Evolutionary conservation across 2,329 filamentous ascomycete genomes (phyloP).

Genomic region (Mycosphaerella sp.): DNA sequence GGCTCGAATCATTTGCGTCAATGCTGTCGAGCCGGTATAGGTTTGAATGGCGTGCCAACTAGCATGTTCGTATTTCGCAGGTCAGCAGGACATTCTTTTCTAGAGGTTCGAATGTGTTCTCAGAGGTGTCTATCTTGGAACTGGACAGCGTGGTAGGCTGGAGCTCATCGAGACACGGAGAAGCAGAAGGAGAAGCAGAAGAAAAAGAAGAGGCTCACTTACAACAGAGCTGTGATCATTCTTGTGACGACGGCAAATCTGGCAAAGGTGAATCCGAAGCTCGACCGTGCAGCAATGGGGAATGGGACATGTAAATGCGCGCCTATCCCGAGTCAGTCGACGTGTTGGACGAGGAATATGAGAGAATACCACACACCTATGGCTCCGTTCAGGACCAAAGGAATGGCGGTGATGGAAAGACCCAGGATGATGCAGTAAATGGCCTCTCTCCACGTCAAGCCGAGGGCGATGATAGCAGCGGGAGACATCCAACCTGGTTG

Average conservation of each 20-base stretch:
- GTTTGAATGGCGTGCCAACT: slow-evolving; percentile 60
- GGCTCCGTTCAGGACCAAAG: slow-evolving; percentile 36
- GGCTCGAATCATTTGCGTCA: slow-evolving; percentile 48
- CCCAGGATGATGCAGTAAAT: slow-evolving; percentile 34
- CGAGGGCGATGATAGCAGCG: slow-evolving; percentile 43
- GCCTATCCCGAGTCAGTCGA: neutral
- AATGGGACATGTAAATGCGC: slow-evolving; percentile 50
- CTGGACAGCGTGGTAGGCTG: too few species aligned
- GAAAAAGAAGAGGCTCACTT: too few species aligned
- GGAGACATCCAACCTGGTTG: slow-evolving; percentile 37
- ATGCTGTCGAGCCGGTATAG: slow-evolving; percentile 54
- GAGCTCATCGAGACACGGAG: too few species aligned
- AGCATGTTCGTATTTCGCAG: too few species aligned
- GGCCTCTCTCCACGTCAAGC: slow-evolving; percentile 39
- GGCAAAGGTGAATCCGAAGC: slow-evolving; percentile 53
- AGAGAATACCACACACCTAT: slow-evolving; percentile 33
- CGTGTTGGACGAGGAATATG: neutral
- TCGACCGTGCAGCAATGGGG: slow-evolving; percentile 50
- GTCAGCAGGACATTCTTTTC: too few species aligned
- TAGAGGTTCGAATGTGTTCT: too few species aligned
- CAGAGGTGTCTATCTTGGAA: too few species aligned
- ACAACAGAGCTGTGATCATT: slow-evolving; percentile 49
- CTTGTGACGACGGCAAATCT: slow-evolving; percentile 50
- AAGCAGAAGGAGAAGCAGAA: too few species aligned
- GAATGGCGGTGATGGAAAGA: slow-evolving; percentile 28